phyloP scores from a whole-genome alignment of 1,139 yeast genomes.

The Yamadazyma triangularis region DNA sequence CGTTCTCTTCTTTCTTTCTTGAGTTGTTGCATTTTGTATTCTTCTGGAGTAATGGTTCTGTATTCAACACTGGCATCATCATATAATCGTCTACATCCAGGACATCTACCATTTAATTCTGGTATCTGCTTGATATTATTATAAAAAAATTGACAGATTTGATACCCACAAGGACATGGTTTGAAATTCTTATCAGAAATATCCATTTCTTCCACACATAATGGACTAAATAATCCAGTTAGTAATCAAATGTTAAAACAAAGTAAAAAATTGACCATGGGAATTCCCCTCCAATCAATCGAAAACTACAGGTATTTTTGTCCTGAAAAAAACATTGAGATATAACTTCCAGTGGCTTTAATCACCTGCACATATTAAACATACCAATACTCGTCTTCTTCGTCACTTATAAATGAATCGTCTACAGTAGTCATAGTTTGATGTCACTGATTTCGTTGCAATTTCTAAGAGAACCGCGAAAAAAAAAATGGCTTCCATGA shows the following conservation, averaged over 20 bases:
- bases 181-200: conserved; percentile 92
- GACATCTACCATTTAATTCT: conserved; percentile 92
- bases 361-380: too few relatives aligned
- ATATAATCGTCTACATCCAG: conserved; percentile 93
- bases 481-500: too few relatives aligned
- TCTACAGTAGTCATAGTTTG: conserved; percentile 20
- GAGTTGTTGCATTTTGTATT: conserved; percentile 71
- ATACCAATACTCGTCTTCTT: conserved; percentile 63
- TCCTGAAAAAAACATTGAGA: too few relatives aligned
- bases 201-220: conserved; percentile 97
- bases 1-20: conserved; percentile 77
- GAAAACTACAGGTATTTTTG: too few relatives aligned
- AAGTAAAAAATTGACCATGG: too few relatives aligned
- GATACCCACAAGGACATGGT: conserved; percentile 99
- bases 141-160: conserved; percentile 96
- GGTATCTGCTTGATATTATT: conserved; percentile 95
- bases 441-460: too few relatives aligned
- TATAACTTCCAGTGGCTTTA: too few relatives aligned
- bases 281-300: too few relatives aligned
- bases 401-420: conserved; percentile 64
- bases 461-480: too few relatives aligned
- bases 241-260: too few relatives aligned
- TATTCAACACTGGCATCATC: conserved; percentile 93
- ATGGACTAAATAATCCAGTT: too few relatives aligned
- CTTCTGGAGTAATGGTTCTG: conserved; percentile 78